Percentiles rank a stretch among this genome's conserved stretches.
Evolutionary conservation across 257 asterid genomes (phyloP).

Genomic region (Osmanthus fragrans): DNA sequence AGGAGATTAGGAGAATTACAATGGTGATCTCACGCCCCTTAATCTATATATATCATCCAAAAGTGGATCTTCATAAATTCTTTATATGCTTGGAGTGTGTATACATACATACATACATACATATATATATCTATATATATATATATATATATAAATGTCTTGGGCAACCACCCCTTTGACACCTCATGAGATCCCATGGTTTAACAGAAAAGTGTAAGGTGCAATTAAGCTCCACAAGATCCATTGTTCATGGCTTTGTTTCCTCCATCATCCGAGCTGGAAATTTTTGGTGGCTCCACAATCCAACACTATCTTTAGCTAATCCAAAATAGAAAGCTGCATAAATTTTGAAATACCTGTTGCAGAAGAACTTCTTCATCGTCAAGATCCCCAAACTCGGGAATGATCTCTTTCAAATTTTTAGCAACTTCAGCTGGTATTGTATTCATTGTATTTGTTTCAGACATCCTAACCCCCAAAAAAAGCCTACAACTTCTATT

Average conservation of each 20-base stretch:
- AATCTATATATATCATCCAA: not conserved
- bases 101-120: too few relatives aligned
- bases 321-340: not conserved
- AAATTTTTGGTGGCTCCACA: not conserved
- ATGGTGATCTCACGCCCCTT: not conserved
- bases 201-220: not conserved
- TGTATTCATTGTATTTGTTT: slow-evolving; percentile 41
- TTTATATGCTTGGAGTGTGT: not conserved
- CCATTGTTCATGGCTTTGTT: not conserved
- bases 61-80: not conserved
- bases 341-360: slow-evolving; percentile 36
- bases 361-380: slow-evolving; percentile 74
- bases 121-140: not conserved
- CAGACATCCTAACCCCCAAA: slow-evolving; percentile 22
- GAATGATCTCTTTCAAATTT: slow-evolving; percentile 65
- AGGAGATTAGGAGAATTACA: not conserved
- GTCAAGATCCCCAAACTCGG: slow-evolving; percentile 78
- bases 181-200: not conserved
- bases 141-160: not conserved
- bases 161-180: not conserved
- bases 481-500: not conserved
- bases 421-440: slow-evolving; percentile 75
- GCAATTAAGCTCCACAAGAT: not conserved
- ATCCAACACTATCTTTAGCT: not conserved
- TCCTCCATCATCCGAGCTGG: not conserved